Conservation (phyloP, 805 yeast species). For the Candida pseudofarinosa region DNA sequence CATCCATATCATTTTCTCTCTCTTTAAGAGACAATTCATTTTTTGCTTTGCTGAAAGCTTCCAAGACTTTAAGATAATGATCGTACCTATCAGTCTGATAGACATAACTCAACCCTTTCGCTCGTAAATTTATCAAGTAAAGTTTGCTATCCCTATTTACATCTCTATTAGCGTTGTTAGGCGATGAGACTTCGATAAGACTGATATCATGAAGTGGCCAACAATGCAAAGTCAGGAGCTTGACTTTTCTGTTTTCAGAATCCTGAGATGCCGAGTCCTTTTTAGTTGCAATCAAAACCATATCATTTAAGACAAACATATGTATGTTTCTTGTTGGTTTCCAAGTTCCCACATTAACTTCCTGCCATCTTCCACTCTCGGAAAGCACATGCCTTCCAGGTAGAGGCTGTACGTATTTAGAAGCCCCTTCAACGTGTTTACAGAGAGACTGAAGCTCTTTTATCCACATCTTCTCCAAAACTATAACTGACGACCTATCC, state of each 20-base stretch:
- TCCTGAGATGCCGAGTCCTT: conserved; percentile 32
- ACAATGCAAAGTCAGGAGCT: conserved; percentile 68
- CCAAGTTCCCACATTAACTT: conserved; percentile 80
- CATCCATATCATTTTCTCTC: conserved; percentile 18
- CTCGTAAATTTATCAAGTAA: conserved; percentile 44
- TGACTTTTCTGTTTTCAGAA: conserved; percentile 24
- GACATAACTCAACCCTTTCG: conserved; percentile 48
- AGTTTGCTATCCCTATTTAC: conserved; percentile 19
- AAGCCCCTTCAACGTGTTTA: conserved; percentile 88
- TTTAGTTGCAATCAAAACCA: conserved; percentile 67
- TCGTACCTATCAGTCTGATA: conserved; percentile 59
- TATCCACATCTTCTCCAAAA: conserved; percentile 80
- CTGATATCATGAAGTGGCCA: conserved; percentile 68
- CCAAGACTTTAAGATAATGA: conserved; percentile 51
- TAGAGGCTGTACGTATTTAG: conserved; percentile 64
- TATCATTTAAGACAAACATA: conserved; percentile 72
- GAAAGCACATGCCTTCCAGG: conserved; percentile 79
- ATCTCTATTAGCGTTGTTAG: conserved; percentile 10
- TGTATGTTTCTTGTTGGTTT: conserved; percentile 75
- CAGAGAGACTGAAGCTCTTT: conserved; percentile 64
- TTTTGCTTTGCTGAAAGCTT: conserved; percentile 57
- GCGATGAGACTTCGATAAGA: conserved; percentile 36
- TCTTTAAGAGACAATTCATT: conserved; percentile 42
- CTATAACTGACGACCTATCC: conserved; percentile 67
- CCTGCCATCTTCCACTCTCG: conserved; percentile 83